Evolutionary conservation across 2,329 filamentous ascomycete species (phyloP).

Genomic region (Trichocomaceae sp.): DNA sequence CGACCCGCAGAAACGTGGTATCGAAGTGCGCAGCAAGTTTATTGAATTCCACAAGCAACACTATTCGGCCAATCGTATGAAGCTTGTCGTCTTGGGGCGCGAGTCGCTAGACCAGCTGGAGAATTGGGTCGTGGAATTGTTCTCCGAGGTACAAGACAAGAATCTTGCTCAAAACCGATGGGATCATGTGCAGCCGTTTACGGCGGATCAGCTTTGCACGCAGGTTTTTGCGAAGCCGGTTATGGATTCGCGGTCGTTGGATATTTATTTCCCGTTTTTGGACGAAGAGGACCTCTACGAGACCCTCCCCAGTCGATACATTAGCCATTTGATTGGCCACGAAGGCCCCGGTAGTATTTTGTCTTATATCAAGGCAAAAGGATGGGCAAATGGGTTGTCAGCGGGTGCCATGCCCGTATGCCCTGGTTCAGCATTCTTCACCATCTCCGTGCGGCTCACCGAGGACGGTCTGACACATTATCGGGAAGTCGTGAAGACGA

Average conservation of each 20-base stretch:
- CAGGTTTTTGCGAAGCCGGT: conserved; percentile 87
- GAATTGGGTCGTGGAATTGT: conserved; percentile 75
- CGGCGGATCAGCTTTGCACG: conserved; percentile 55
- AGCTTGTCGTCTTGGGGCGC: conserved; percentile 75
- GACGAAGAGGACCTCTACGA: conserved; percentile 77
- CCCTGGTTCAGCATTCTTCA: conserved; percentile 74
- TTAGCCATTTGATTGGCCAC: conserved; percentile 84
- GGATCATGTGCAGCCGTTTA: conserved; percentile 57
- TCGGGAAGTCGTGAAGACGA: conserved; percentile 69
- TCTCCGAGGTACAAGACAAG: conserved; percentile 76
- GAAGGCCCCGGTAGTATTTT: conserved; percentile 90
- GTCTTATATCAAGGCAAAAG: conserved; percentile 80
- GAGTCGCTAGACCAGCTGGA: conserved; percentile 78
- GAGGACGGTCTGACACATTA: conserved; percentile 79
- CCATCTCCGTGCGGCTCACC: conserved; percentile 70
- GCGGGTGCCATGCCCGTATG: conserved; percentile 71
- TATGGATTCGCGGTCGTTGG: conserved; percentile 75
- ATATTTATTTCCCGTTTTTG: conserved; percentile 75
- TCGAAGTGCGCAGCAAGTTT: conserved; percentile 84
- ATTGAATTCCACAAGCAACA: conserved; percentile 85
- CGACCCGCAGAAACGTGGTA: conserved; percentile 66
- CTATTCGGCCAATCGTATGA: conserved; percentile 92
- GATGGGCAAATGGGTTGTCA: conserved; percentile 78
- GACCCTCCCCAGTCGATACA: conserved; percentile 74
- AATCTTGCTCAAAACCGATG: conserved; percentile 62